Base-by-base conservation (phyloP, 176 grass and related monocot genomes). In the Alloteropsis semialata region DNA sequence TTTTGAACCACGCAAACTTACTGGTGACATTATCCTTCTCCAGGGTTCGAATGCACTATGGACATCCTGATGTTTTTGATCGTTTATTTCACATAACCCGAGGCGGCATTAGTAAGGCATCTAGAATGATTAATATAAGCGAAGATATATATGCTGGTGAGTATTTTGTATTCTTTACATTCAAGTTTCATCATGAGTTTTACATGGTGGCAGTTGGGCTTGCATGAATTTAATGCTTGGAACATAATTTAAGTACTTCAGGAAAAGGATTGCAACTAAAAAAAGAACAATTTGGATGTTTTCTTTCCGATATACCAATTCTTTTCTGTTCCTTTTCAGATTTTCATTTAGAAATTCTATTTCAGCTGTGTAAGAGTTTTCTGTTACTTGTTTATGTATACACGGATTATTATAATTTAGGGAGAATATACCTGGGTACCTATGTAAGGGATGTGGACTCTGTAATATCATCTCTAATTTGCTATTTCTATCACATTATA, bases 1-100 rank as follows among this genome's bases (percentile, higher is more conserved):
- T 61, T 81, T n/a, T n/a, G 48, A 61, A 60, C 18, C 1, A 7
- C 10, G 17, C 19, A 37, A 84, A 71, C 29, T 62, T 79, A 59
- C 82, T 76, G 54, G 60, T 70, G 39, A 45, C 37, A 74, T 75
- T 77, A 32, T 86, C 60, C 32, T 75, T 82, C 57, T 78, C 53
- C 67, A 98, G 96, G 91, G 92, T 98, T 75, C 91, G 96, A 36
- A 98, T 98, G 96, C 96, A 98, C 66, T 98, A 98, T 56, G 96
- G 96, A 37, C 96, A 98, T 91, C 96, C 96, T n/a, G 96, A 98
- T 92, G 89, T 98, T 82, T 98, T 98, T 88, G 92, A 98, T 87
- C 90, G 96, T 58, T 88, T 95, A 95, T 98, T 98, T 84, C 96
- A 98, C 84, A 93, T 98, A 88, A 95, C 96, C 81, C 88, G 96